Conservation (phyloP, 2,329 filamentous ascomycete genomes). For the Pseudogymnoascus sp. region DNA sequence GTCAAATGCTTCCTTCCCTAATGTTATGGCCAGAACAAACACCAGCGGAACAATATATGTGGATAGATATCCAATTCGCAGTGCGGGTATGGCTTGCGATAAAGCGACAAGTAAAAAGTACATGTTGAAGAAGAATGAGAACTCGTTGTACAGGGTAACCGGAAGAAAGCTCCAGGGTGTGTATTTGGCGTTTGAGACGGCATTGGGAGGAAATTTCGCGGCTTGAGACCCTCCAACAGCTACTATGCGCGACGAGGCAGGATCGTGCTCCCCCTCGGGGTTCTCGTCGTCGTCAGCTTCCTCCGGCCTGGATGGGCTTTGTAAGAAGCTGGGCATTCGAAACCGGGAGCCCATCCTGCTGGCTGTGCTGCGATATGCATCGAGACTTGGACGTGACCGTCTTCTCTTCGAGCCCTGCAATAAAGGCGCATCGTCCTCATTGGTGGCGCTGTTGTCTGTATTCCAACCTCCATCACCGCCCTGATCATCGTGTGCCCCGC, state of each 20-base stretch:
- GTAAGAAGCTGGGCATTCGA: slow-evolving; percentile 63
- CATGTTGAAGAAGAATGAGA: slow-evolving; percentile 99
- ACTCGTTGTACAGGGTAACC: slow-evolving; percentile 93
- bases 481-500: slow-evolving; percentile 60
- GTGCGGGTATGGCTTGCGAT: slow-evolving; percentile 81
- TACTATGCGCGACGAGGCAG: slow-evolving; percentile 66
- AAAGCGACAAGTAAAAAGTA: slow-evolving; percentile 94
- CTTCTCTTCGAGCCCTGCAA: slow-evolving; percentile 38
- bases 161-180: slow-evolving; percentile 92
- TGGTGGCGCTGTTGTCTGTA: slow-evolving; percentile 51
- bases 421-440: slow-evolving; percentile 68
- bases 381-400: slow-evolving; percentile 30
- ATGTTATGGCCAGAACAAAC: slow-evolving; percentile 85
- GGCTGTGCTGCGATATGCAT: slow-evolving; percentile 36
- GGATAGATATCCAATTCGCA: slow-evolving; percentile 88
- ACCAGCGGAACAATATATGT: slow-evolving; percentile 90
- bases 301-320: slow-evolving; percentile 28
- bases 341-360: slow-evolving; percentile 47
- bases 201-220: slow-evolving; percentile 77
- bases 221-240: slow-evolving; percentile 68
- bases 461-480: slow-evolving; percentile 42
- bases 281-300: slow-evolving; percentile 33
- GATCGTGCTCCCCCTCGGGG: slow-evolving; percentile 50
- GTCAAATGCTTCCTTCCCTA: slow-evolving; percentile 93
- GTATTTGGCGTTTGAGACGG: slow-evolving; percentile 96